Base-by-base conservation (phyloP, 805 yeast genomes). In the Priceomyces melissophilus region DNA sequence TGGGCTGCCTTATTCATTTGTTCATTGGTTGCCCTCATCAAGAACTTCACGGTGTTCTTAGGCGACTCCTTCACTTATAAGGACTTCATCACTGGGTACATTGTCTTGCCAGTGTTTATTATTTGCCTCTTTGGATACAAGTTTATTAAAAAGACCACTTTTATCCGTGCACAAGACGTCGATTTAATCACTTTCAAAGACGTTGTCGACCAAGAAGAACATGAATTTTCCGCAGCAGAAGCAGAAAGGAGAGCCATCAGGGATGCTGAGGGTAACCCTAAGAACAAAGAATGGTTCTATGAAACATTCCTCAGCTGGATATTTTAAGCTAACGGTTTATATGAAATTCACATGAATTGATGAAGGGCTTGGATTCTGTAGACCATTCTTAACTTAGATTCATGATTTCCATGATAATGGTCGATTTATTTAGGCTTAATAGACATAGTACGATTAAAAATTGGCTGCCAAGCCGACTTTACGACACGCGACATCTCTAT, bases 31-130 rank as follows among this genome's bases (percentile, higher is more conserved):
- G 71, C 82, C 8, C 52, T 85, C 35, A 76, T 81, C 57, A 85
- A 85, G 63, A 82, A 82, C 51, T 84, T 83, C 59, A 79, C 87
- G 1, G 89, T 79, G 2, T 85, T 85, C 67, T 66, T 85, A 49
- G 79, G 79, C 38, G 63, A 55, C 11, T 49, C 49, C 2, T 81
- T 84, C 58, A 75, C 76, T 47, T 81, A 80, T 64, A 77, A 79
- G 60, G 69, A 70, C 13, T 86, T 86, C 56, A 82, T 85, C 54
- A 83, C 91, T 27, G 89, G 90, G 34, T 84, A 85, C 63, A 81
- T 85, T 53, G 85, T 86, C 25, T 73, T 84, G 36, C 87, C 87
- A 28, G 80, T 83, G 9, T 84, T 73, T 51, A 30, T 81, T 28
- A 64, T 78, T 36, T 67, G 75, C 43, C 74, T 66, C 48, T 51